Conservation (phyloP, 768 basidiomycete species). For the Chalciporus piperatus region DNA sequence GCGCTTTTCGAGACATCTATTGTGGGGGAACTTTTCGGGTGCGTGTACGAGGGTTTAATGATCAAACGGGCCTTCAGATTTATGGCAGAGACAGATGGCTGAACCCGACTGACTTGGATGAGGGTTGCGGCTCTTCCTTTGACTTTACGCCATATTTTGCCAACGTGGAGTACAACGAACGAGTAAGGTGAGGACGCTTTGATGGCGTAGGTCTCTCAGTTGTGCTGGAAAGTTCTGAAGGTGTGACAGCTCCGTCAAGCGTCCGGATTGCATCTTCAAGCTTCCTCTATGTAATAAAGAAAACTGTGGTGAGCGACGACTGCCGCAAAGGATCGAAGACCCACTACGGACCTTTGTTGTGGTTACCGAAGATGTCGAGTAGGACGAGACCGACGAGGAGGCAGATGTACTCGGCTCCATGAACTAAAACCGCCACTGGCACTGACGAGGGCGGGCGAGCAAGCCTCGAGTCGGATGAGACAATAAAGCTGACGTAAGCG, state of each 20-base stretch:
- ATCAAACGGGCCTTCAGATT: not conserved
- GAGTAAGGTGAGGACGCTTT: constrained; percentile 53
- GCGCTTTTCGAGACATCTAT: constrained; percentile 51
- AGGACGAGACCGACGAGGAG: not conserved
- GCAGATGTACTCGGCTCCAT: constrained; percentile 16
- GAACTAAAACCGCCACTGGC: not conserved
- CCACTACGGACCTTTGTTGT: constrained; percentile 43
- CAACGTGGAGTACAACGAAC: constrained; percentile 72
- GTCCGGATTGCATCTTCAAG: constrained; percentile 76
- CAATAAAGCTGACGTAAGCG: not conserved
- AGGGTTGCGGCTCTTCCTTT: constrained; percentile 41
- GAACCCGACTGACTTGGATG: constrained; percentile 22
- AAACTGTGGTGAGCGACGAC: not conserved
- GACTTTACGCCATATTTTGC: constrained; percentile 72
- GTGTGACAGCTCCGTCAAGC: constrained; percentile 61
- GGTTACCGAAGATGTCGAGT: constrained; percentile 23
- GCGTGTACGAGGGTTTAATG: not conserved
- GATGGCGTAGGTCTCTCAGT: constrained; percentile 38
- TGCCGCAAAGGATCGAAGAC: not conserved
- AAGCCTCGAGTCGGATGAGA: too few species aligned
- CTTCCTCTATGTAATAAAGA: constrained; percentile 52
- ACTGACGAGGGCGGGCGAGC: too few species aligned
- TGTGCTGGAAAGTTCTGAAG: constrained; percentile 28
- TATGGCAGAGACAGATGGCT: not conserved
- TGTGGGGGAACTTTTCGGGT: constrained; percentile 6